A percentile compares a stretch with the other conserved stretches of the same genome.
Evolutionary conservation across 768 basidiomycete species (phyloP).

Genomic region (Paxillus involutus): DNA sequence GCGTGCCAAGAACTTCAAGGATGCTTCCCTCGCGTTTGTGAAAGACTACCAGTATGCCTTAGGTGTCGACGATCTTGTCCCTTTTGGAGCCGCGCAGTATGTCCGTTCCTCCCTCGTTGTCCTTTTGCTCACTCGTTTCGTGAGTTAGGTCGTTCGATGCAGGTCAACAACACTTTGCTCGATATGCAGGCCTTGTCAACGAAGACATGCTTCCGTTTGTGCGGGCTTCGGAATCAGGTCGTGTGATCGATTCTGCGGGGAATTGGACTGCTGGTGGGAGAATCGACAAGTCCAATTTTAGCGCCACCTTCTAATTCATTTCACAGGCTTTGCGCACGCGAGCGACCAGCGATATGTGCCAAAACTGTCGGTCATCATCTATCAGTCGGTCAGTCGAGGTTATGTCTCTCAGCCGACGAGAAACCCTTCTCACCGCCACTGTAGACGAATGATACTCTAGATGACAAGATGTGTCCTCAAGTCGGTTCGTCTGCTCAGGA

Average conservation of each 20-base stretch:
- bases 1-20: slow-evolving; percentile 40
- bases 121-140: slow-evolving; percentile 46
- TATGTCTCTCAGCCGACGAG: background rate
- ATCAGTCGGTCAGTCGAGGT: slow-evolving; percentile 44
- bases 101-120: slow-evolving; percentile 50
- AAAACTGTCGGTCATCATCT: slow-evolving; percentile 51
- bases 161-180: slow-evolving; percentile 46
- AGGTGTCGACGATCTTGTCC: slow-evolving; percentile 56
- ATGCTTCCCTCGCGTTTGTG: slow-evolving; percentile 52
- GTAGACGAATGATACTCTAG: slow-evolving; percentile 62
- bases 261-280: slow-evolving; percentile 66
- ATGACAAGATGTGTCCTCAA: slow-evolving; percentile 62
- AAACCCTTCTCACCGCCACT: slow-evolving; percentile 6
- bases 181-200: slow-evolving; percentile 51
- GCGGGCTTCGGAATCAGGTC: slow-evolving; percentile 42
- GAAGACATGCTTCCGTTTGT: slow-evolving; percentile 49
- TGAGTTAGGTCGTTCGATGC: slow-evolving; percentile 44
- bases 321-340: slow-evolving; percentile 57
- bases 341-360: slow-evolving; percentile 46
- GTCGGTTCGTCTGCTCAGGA: slow-evolving; percentile 42
- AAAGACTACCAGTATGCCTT: slow-evolving; percentile 55
- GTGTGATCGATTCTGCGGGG: slow-evolving; percentile 62
- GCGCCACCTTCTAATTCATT: background rate
- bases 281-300: background rate
- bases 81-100: slow-evolving; percentile 65